These are phyloP conservation scores for Omphalotus olearius DNA, from an alignment of 1,284 basidiomycete genomes.

Conservation along the genomic window DNA sequence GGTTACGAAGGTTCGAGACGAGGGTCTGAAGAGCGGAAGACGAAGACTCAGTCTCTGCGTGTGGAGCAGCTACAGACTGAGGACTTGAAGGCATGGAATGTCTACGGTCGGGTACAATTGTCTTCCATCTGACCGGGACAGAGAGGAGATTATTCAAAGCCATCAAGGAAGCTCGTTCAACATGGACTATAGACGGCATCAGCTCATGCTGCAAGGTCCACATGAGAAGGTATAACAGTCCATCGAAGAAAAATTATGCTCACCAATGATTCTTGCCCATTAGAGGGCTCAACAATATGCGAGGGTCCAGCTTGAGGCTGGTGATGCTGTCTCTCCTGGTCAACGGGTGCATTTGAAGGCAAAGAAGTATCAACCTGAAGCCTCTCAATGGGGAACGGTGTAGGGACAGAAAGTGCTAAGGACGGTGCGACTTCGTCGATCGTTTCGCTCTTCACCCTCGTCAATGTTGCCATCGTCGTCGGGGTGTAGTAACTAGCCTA, in stretches of 20 bases:
- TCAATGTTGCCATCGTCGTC: conserved; percentile 20
- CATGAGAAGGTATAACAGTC: background rate
- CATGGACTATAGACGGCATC: conserved; percentile 61
- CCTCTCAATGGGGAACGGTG: conserved; percentile 21
- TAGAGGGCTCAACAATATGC: conserved; percentile 2
- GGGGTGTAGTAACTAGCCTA: background rate
- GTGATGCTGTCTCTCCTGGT: conserved; percentile 7
- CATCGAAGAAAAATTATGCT: background rate
- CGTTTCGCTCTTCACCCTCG: conserved; percentile 15
- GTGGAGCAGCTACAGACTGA: conserved; percentile 27
- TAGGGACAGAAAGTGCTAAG: conserved; percentile 18
- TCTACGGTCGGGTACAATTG: conserved; percentile 58
- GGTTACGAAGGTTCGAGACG: conserved; percentile 56
- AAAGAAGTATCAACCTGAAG: conserved; percentile 11
- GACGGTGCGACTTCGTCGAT: conserved; percentile 3
- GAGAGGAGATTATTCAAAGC: conserved; percentile 71
- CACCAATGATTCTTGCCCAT: conserved; percentile 11
- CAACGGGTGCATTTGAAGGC: background rate
- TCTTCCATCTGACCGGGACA: conserved; percentile 44
- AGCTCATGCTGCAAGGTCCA: conserved; percentile 45
- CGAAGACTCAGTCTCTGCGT: conserved; percentile 25
- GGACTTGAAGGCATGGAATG: conserved; percentile 56
- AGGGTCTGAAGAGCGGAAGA: conserved; percentile 60
- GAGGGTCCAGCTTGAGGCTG: conserved; percentile 10
- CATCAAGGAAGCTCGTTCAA: conserved; percentile 70